Evolutionary conservation across 371 early-diverging fungal species (phyloP), one percentile per base, ranked within the genome.

Genomic region (Lichtheimia hyalospora): DNA sequence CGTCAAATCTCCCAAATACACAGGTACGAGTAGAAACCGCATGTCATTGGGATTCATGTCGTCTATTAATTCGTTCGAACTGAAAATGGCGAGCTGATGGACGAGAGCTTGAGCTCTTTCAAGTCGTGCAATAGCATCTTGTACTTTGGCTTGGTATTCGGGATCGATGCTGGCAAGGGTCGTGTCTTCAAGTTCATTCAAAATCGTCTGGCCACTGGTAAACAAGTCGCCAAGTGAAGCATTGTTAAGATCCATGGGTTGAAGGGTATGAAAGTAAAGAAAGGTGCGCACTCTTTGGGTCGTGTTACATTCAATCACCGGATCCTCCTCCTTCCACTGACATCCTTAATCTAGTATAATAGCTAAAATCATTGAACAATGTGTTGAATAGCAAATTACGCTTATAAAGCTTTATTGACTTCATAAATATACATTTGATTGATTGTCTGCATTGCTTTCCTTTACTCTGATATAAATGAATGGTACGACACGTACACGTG

Each of bases 21-120:
- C 87, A n/a, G 88, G 77, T 13, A 86, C 77, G 23, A 95, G 66
- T 0, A 96, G 63, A 59, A 87, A 92, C 44, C 89, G 81, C 41
- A 96, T 74, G 69, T 95, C 92, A 27, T 81, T 73, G 5, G 94
- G 89, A 61, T 87, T 89, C 52, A 95, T 87, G 65, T 96, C 97
- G 15, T 96, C 94, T 42, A 92, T 49, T 5, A 85, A 76, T 64
- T 96, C 97, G 71, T 96, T 96, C 12, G 76, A 76, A 67, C 93
- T 93, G 66, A 96, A 96, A 34, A 96, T 68, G 18, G 82, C 74
- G 16, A 92, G 84, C 23, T 78, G 69, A 21, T 79, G 72, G 15
- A 91, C 82, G 57, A 88, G 69, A 18, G 58, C 60, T 8, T 67
- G 70, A 25, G 89, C 88, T 21, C 74, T 72, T 12, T 60, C 62